A percentile compares a stretch with the other conserved stretches of the same genome.
These are phyloP conservation scores for Vigna trinervia DNA, from an alignment of 306 rosid genomes.

Conservation along the genomic window DNA sequence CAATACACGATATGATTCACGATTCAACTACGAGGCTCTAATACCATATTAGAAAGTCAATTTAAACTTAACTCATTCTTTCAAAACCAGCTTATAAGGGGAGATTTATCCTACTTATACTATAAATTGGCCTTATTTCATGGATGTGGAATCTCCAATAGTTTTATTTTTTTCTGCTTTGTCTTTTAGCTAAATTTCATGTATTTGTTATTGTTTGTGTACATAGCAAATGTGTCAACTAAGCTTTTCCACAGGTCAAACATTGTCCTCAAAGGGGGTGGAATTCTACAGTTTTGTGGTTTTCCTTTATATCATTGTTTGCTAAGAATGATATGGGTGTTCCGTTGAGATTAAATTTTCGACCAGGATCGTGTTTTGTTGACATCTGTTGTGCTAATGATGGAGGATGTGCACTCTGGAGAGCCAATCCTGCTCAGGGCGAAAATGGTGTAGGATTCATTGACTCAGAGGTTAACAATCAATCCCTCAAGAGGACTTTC, in stretches of 20 bases:
- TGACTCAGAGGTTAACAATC: slow-evolving; percentile 72
- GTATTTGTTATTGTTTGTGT: slow-evolving; percentile 34
- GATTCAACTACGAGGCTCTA: too few relatives aligned
- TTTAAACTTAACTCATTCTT: too few relatives aligned
- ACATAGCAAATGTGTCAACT: slow-evolving; percentile 16
- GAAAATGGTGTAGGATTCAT: slow-evolving; percentile 59
- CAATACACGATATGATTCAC: too few relatives aligned
- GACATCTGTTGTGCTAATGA: slow-evolving; percentile 71
- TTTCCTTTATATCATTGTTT: slow-evolving; percentile 81
- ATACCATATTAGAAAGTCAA: too few relatives aligned
- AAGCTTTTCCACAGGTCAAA: slow-evolving; percentile 67
- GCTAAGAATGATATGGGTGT: slow-evolving; percentile 78
- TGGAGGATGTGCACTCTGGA: slow-evolving; percentile 71
- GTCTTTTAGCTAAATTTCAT: slow-evolving; percentile 16
- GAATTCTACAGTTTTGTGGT: slow-evolving; percentile 74
- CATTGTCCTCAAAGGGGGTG: slow-evolving; percentile 64
- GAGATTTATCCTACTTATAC: too few relatives aligned
- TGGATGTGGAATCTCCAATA: too few relatives aligned
- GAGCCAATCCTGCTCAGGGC: slow-evolving; percentile 53
- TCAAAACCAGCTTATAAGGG: too few relatives aligned
- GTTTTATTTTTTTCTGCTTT: slow-evolving; percentile 13
- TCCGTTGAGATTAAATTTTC: slow-evolving; percentile 75
- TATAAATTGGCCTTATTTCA: too few relatives aligned
- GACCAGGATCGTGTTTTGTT: slow-evolving; percentile 78
- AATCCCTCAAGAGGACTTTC: slow-evolving; percentile 60